These are phyloP conservation scores for Athelia sp. DNA, from an alignment of 1,284 basidiomycete species.

Conservation along the genomic window DNA sequence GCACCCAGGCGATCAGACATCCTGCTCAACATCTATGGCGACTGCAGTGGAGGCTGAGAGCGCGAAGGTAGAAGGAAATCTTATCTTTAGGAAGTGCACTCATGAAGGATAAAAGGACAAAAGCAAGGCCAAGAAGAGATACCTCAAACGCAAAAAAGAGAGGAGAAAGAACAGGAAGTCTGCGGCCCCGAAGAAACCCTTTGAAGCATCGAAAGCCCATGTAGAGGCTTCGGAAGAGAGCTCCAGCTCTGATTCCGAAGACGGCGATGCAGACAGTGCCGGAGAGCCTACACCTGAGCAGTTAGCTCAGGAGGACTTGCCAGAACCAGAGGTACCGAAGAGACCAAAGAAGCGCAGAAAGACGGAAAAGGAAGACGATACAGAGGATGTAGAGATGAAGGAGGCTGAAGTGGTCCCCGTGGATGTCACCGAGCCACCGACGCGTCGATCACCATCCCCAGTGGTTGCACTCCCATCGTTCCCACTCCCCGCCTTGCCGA, in stretches of 20 bases:
- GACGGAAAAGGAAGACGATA: constrained; percentile 15
- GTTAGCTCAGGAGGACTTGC: constrained; percentile 1
- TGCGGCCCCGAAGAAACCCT: constrained; percentile 16
- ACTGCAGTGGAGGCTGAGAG: not conserved
- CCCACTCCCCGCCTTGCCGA: constrained; percentile 64
- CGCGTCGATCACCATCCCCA: constrained; percentile 14
- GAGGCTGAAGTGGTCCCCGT: constrained; percentile 14
- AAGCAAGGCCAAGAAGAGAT: constrained; percentile 58
- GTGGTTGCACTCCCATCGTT: constrained; percentile 54
- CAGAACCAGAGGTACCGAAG: constrained; percentile 21
- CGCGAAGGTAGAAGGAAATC: not conserved
- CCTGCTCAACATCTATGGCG: too few relatives aligned
- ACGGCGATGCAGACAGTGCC: constrained; percentile 4
- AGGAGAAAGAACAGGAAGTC: constrained; percentile 50
- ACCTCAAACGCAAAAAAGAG: constrained; percentile 62
- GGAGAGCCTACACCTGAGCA: constrained; percentile 4
- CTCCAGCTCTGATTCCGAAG: constrained; percentile 8
- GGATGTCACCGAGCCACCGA: constrained; percentile 2
- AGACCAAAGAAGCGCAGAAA: constrained; percentile 39
- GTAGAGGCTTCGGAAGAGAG: constrained; percentile 12
- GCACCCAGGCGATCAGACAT: too few relatives aligned
- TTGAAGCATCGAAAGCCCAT: constrained; percentile 5
- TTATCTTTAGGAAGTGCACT: too few relatives aligned
- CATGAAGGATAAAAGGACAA: constrained; percentile 28
- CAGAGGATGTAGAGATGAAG: constrained; percentile 13